Percentiles rank a stretch among this genome's conserved stretches.
phyloP scores from a whole-genome alignment of 257 asterid genomes.

The Scutellaria baicalensis region DNA sequence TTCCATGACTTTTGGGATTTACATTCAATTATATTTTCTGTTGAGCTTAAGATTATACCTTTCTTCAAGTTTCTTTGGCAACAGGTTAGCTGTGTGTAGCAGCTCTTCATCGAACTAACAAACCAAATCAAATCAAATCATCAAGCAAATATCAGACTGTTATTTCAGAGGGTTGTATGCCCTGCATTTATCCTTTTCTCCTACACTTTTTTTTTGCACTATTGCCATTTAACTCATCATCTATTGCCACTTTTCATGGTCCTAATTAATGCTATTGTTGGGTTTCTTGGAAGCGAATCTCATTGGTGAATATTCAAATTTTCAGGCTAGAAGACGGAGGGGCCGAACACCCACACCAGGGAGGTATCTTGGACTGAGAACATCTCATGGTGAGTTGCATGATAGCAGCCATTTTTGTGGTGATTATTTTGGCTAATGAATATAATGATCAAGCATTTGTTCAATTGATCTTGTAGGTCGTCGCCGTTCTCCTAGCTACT shows the following conservation, averaged over 20 bases:
- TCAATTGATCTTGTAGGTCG: slow-evolving; percentile 25
- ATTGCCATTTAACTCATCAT: background rate
- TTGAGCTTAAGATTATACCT: slow-evolving; percentile 27
- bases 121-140: slow-evolving; percentile 63
- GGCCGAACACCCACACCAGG: slow-evolving; percentile 97
- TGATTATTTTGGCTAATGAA: background rate
- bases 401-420: background rate
- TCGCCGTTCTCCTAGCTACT: slow-evolving; percentile 48
- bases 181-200: slow-evolving; percentile 57
- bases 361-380: slow-evolving; percentile 66
- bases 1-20: background rate
- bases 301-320: background rate
- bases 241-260: background rate
- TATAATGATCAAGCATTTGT: too few species aligned
- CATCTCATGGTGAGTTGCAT: slow-evolving; percentile 40
- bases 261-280: background rate
- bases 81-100: slow-evolving; percentile 95
- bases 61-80: slow-evolving; percentile 59
- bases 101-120: slow-evolving; percentile 94
- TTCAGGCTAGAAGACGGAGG: slow-evolving; percentile 77
- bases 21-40: background rate
- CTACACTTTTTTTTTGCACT: slow-evolving; percentile 15
- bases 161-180: slow-evolving; percentile 83
- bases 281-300: background rate
- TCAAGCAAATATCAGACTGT: slow-evolving; percentile 68